A percentile compares a stretch with the other conserved stretches of the same genome.
These are phyloP conservation scores for Lipomyces kockii DNA, from an alignment of 805 yeast species.

Conservation along the genomic window DNA sequence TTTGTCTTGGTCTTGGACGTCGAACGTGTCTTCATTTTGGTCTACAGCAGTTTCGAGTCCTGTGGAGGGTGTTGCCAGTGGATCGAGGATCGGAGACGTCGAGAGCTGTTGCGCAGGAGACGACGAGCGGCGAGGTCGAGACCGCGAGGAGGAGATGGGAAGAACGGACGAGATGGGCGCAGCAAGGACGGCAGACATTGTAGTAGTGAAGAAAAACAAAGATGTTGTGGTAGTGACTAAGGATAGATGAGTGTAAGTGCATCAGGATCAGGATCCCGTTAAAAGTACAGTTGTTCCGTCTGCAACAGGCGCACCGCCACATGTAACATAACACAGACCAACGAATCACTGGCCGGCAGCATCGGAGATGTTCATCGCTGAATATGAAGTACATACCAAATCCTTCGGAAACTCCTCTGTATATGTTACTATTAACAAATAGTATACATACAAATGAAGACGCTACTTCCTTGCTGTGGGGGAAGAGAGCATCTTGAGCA, in stretches of 20 bases:
- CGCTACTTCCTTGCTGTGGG: too few species aligned
- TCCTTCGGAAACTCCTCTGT: too few species aligned
- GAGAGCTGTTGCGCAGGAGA: not conserved
- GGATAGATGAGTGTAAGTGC: not conserved
- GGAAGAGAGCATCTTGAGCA: too few species aligned
- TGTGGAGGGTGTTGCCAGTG: not conserved
- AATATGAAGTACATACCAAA: too few species aligned
- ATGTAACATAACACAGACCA: not conserved
- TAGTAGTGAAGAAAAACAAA: not conserved
- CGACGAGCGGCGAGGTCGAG: not conserved
- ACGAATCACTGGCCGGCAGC: not conserved
- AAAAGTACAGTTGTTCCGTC: not conserved
- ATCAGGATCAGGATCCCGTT: not conserved
- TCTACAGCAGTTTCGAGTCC: not conserved
- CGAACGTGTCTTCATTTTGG: not conserved
- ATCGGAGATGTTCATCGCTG: not conserved
- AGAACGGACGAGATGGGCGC: not conserved
- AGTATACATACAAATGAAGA: too few species aligned
- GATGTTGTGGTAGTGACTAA: not conserved
- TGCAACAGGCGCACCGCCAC: constrained; percentile 1
- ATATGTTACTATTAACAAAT: too few species aligned
- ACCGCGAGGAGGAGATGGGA: not conserved
- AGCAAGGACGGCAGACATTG: not conserved
- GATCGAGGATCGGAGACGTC: not conserved
- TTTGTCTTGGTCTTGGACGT: not conserved